Evolutionary conservation across 1,284 basidiomycete species (phyloP), one percentile per base, ranked within the genome.

Genomic region (Chiua sp.): DNA sequence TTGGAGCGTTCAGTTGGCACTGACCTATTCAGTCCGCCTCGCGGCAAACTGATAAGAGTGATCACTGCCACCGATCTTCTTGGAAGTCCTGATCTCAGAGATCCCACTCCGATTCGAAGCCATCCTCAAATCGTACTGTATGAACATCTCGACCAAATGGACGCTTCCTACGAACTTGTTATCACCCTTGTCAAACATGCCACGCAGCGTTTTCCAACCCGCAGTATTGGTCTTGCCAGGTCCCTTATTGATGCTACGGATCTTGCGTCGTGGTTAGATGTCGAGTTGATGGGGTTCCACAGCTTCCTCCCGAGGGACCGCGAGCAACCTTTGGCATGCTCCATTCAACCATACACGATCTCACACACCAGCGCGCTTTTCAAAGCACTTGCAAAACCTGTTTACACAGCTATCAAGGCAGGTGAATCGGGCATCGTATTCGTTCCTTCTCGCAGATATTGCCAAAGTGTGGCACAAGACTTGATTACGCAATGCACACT

Each of bases 301-400:
- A 88, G 86, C 68, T 98, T 99, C 80, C 81, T 85, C 15, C 92
- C 96, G 0, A 85, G 82, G 47, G 91, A 96, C 68, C 87, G 96
- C 37, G 93, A 96, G 57, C 91, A 94, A 64, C 84, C 93, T 0
- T 79, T 99, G 22, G 79, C 81, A 6, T 84, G 88, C 15, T 82
- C 82, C 18, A 84, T 90, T 26, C 89, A 93, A 62, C 84, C 93
- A 0, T 98, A 98, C 77, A 91, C 90, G 32, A 90, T 96, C 56
- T 87, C 94, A 0, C 90, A 97, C 69, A 97, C 95, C 6, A 84
- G 90, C 0, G 89, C 92, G 1, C 80, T 98, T 32, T 91, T 97
- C 77, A 97, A 96, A 69, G 85, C 90, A 3, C 98, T 99, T 91
- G 85, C 92, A 52, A 98, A 96, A 74, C 96, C 98, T 7, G 88